Evolutionary conservation across 1,284 basidiomycete genomes (phyloP).

Genomic region (Sanguinoderma infundibulare): DNA sequence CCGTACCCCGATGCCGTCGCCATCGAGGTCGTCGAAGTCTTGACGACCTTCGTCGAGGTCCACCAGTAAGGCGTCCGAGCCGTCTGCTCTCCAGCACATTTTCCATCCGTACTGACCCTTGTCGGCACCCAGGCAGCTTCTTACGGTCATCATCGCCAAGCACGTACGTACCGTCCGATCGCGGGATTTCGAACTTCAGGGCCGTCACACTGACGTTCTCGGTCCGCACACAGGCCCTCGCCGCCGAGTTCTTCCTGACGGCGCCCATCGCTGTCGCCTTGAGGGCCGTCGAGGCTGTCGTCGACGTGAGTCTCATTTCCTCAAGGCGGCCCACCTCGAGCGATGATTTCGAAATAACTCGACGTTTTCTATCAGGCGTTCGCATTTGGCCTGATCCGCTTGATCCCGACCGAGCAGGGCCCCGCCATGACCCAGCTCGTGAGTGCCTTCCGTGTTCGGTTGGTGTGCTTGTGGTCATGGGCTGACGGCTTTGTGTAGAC

Average conservation of each 20-base stretch:
- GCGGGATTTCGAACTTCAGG: background rate
- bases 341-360: background rate
- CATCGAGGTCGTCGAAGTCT: constrained; percentile 2
- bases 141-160: constrained; percentile 7
- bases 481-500: background rate
- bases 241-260: constrained; percentile 11
- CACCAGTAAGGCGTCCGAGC: constrained; percentile 6
- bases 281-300: background rate
- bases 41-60: constrained; percentile 11
- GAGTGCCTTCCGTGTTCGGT: background rate
- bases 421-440: constrained; percentile 2
- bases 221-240: background rate
- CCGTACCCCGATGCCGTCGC: constrained; percentile 2
- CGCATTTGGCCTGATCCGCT: background rate
- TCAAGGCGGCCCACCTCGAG: too few relatives aligned
- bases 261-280: constrained; percentile 10
- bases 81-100: too few relatives aligned
- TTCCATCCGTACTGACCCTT: background rate
- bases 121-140: background rate
- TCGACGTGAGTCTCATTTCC: background rate
- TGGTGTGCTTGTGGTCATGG: too few relatives aligned
- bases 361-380: background rate
- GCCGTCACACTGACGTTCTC: background rate
- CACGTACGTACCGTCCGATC: background rate
- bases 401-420: constrained; percentile 1